These are phyloP conservation scores for Coemansia sp. DNA, from an alignment of 192 early-diverging fungal genomes.

Conservation along the genomic window DNA sequence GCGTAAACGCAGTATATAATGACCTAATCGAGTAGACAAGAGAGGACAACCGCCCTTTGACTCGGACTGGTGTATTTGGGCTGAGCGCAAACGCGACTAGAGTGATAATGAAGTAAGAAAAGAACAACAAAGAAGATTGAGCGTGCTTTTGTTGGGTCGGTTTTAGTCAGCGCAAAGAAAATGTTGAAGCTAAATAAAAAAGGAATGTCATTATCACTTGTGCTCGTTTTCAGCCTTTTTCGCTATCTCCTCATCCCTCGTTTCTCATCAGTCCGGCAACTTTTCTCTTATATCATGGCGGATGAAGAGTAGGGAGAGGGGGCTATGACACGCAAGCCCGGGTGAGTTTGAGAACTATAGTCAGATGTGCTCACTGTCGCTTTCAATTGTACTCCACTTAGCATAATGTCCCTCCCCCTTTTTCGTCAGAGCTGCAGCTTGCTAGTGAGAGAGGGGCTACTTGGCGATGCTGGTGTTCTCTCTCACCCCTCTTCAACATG, in stretches of 20 bases:
- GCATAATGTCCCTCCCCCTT: constrained; percentile 13
- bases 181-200: background rate
- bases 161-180: constrained; percentile 3
- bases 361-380: constrained; percentile 1
- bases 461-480: background rate
- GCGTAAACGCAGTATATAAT: background rate
- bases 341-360: background rate
- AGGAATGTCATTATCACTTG: constrained; percentile 6
- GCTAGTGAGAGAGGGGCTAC: background rate
- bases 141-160: background rate
- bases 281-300: constrained; percentile 5
- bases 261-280: constrained; percentile 2
- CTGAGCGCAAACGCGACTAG: constrained; percentile 1
- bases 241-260: background rate
- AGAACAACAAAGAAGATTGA: constrained; percentile 1
- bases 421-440: background rate
- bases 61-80: background rate
- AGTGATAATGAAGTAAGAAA: background rate
- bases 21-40: constrained; percentile 4
- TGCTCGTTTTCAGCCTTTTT: background rate
- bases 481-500: constrained; percentile 16
- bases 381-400: constrained; percentile 16
- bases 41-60: background rate
- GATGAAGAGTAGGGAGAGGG: background rate
- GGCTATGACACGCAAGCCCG: background rate